Evolutionary conservation across 225 moss, liverwort and hornwort genomes (phyloP).

Genomic region (Ulota crispa): DNA sequence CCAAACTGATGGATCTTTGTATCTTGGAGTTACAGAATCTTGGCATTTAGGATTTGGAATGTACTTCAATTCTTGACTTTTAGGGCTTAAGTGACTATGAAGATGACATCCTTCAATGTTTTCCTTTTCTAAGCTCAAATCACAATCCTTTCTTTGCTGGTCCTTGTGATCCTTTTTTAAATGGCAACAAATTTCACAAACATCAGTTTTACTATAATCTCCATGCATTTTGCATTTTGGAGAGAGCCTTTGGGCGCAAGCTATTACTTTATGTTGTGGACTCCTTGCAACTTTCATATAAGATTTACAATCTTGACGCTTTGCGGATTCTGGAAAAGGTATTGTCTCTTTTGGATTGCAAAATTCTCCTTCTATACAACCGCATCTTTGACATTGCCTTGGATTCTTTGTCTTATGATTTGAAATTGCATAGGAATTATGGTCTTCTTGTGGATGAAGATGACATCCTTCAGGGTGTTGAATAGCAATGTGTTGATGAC

Average conservation of each 20-base stretch:
- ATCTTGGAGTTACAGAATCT: neutral
- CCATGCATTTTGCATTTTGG: conserved; percentile 19
- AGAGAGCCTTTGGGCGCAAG: conserved; percentile 11
- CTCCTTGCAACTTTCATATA: neutral
- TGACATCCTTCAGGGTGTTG: conserved; percentile 21
- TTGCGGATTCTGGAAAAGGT: neutral
- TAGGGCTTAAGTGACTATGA: conserved; percentile 9
- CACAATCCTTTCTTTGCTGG: neutral
- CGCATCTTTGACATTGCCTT: conserved; percentile 24
- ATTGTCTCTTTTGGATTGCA: neutral
- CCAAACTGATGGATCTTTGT: conserved; percentile 26
- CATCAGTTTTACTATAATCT: neutral
- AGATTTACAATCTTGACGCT: neutral
- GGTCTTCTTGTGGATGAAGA: conserved; percentile 25
- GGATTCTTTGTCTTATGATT: neutral
- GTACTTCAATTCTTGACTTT: conserved; percentile 13
- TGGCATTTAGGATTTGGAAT: neutral
- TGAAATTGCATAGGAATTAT: neutral
- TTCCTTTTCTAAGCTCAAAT: neutral
- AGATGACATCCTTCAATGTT: conserved; percentile 22
- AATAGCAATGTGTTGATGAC: conserved; percentile 31
- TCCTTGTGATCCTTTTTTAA: conserved; percentile 18
- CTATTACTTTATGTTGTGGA: conserved; percentile 2
- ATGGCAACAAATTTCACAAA: conserved; percentile 20
- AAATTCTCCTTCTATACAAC: conserved; percentile 10